Base-by-base conservation (phyloP, 192 early-diverging fungal genomes). In the Coemansia sp. region DNA sequence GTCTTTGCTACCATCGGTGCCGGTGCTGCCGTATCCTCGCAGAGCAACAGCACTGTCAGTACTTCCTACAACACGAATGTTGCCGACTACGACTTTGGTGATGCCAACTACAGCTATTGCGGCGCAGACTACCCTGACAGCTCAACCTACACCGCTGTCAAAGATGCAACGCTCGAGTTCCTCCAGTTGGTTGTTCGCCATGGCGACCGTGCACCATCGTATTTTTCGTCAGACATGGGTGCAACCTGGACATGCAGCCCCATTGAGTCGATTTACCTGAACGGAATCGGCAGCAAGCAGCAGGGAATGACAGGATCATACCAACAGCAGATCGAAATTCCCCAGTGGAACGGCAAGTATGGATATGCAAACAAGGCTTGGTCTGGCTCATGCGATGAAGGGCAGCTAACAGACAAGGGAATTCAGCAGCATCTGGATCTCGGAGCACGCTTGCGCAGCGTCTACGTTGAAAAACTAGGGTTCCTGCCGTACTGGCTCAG, bases 131-230 rank as follows among this genome's bases (percentile, higher is more conserved):
- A 61, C 58, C 70, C 70, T 6, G 26, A 22, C 4, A 52, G 16
- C 57, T 16, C 51, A 49, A 15, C 70, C 11, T 75, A 79, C 72
- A 60, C 2, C 7, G 41, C 62, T 4, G 61, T 65, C 0, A 57
- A 66, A 2, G 71, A 72, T 2, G 77, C 82, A 22, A 70, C 18
- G 40, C 83, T 88, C 8, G 69, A 82, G 61, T 61, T 78, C 47
- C 77, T 87, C 11, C 77, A 85, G 54, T 21, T 80, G 19, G 48
- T 87, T 40, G 80, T 86, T 21, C 76, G 87, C n/a, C 84, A 85
- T 63, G 84, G 81, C 16, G 84, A 85, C 64, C 66, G 84, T 4
- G 73, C 81, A 2, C 73, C 76, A 1, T 57, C 76, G 2, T 37
- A 62, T 5, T 41, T 70, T 39, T 32, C 73, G 6, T 65, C 74